Conservation (phyloP, 108 stramenopile genomes). For the Stephanodiscus minutulus region DNA sequence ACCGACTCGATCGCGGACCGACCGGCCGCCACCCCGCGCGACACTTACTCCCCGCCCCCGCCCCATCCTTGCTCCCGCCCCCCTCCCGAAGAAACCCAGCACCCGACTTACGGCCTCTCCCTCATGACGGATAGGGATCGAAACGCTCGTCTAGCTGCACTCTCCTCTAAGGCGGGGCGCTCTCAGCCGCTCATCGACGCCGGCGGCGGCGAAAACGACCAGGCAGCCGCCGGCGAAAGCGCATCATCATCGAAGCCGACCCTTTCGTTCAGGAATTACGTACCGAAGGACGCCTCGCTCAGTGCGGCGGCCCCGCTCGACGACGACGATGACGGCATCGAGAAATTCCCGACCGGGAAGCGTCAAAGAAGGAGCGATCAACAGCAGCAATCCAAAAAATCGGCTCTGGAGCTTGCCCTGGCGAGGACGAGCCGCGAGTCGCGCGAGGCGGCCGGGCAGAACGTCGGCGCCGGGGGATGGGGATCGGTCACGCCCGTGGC, state of each 20-base stretch:
- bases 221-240: constrained; percentile 11
- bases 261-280: constrained; percentile 71
- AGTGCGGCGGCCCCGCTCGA: constrained; percentile 10
- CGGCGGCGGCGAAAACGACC: not conserved
- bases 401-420: constrained; percentile 64
- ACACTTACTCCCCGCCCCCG: no score
- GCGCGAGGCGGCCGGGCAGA: constrained; percentile 45
- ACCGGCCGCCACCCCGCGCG: no score
- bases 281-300: constrained; percentile 58
- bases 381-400: constrained; percentile 17
- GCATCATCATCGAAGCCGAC: constrained; percentile 24
- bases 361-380: constrained; percentile 39
- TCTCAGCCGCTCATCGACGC: constrained; percentile 1
- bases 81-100: no score
- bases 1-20: no score
- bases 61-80: no score
- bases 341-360: constrained; percentile 2
- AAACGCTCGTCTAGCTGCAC: constrained; percentile 74
- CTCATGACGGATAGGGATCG: no score
- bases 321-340: not conserved
- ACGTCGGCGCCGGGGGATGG: constrained; percentile 23
- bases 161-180: constrained; percentile 72
- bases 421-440: constrained; percentile 52
- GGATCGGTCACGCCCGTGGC: constrained; percentile 38
- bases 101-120: no score